A percentile compares a stretch with the other conserved stretches of the same genome.
These are phyloP conservation scores for Dalbergia cochinchinensis DNA, from an alignment of 306 rosid genomes.

Conservation along the genomic window DNA sequence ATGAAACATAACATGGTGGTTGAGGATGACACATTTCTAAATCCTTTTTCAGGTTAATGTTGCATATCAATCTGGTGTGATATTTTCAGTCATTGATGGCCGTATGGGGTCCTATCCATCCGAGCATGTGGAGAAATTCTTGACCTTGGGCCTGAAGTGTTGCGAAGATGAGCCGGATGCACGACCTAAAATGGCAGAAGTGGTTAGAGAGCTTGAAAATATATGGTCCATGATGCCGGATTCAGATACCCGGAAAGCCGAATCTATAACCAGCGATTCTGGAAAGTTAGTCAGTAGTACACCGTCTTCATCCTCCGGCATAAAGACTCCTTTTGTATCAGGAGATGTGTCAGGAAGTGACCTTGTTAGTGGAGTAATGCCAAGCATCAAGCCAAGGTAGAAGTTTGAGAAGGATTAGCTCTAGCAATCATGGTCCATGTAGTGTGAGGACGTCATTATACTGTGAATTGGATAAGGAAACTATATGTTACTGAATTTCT, in stretches of 20 bases:
- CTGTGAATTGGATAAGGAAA: slow-evolving; percentile 34
- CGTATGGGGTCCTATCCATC: slow-evolving; percentile 88
- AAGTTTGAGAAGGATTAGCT: slow-evolving; percentile 23
- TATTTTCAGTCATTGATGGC: slow-evolving; percentile 73
- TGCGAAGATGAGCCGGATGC: slow-evolving; percentile 76
- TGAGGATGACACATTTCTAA: neutral
- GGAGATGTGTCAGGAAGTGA: slow-evolving; percentile 80
- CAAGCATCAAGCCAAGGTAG: slow-evolving; percentile 90
- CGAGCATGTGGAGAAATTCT: slow-evolving; percentile 72
- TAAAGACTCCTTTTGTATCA: slow-evolving; percentile 62
- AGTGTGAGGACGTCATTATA: neutral
- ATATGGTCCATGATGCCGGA: slow-evolving; percentile 75
- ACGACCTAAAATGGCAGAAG: slow-evolving; percentile 85
- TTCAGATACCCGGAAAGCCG: slow-evolving; percentile 53
- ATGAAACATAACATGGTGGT: neutral
- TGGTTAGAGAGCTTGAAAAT: slow-evolving; percentile 82
- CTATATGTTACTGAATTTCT: slow-evolving; percentile 14
- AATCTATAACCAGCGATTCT: slow-evolving; percentile 41
- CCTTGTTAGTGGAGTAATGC: slow-evolving; percentile 83
- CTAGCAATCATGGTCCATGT: neutral
- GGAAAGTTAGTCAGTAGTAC: slow-evolving; percentile 53
- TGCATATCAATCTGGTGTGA: slow-evolving; percentile 71
- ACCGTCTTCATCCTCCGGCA: slow-evolving; percentile 68
- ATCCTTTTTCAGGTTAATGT: slow-evolving; percentile 59
- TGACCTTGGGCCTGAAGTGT: slow-evolving; percentile 77